A percentile compares a stretch with the other conserved stretches of the same genome.
Conservation (phyloP, 202 grass and related monocot species). For the Carex sylvatica region DNA sequence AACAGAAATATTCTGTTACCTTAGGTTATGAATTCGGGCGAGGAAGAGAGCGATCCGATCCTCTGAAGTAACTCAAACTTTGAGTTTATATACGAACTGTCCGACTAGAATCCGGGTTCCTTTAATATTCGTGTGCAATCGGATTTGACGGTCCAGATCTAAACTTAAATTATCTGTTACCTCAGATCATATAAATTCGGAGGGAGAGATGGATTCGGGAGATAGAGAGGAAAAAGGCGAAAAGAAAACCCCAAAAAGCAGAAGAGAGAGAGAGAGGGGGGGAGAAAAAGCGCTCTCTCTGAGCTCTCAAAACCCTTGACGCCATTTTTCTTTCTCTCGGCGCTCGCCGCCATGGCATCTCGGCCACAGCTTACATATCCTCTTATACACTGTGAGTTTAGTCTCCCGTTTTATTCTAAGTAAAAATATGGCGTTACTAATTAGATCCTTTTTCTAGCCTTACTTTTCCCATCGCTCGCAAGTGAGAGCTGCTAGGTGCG, state of each 20-base stretch:
- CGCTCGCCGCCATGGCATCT: constrained; percentile 22
- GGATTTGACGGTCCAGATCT: too few relatives aligned
- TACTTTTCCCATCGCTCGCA: neutral
- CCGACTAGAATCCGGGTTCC: too few relatives aligned
- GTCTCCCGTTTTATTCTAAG: constrained; percentile 10
- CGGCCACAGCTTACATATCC: neutral
- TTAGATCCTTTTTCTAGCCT: neutral
- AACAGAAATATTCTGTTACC: too few relatives aligned
- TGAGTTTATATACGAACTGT: too few relatives aligned
- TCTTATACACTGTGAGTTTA: constrained; percentile 22
- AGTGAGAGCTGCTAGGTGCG: neutral
- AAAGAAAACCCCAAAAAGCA: constrained; percentile 13
- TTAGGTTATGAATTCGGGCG: too few relatives aligned
- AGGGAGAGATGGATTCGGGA: neutral
- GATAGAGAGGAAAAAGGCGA: constrained; percentile 6
- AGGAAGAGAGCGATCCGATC: too few relatives aligned
- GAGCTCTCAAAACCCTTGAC: constrained; percentile 25
- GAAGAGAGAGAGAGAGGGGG: neutral
- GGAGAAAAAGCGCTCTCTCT: neutral
- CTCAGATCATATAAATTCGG: too few relatives aligned
- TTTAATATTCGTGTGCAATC: too few relatives aligned
- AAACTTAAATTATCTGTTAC: too few relatives aligned
- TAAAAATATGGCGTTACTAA: neutral
- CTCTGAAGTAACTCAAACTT: too few relatives aligned
- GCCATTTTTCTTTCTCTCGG: constrained; percentile 19